These are phyloP conservation scores for Phylloboletellus chloephorus DNA, from an alignment of 1,284 basidiomycete genomes.

Conservation along the genomic window DNA sequence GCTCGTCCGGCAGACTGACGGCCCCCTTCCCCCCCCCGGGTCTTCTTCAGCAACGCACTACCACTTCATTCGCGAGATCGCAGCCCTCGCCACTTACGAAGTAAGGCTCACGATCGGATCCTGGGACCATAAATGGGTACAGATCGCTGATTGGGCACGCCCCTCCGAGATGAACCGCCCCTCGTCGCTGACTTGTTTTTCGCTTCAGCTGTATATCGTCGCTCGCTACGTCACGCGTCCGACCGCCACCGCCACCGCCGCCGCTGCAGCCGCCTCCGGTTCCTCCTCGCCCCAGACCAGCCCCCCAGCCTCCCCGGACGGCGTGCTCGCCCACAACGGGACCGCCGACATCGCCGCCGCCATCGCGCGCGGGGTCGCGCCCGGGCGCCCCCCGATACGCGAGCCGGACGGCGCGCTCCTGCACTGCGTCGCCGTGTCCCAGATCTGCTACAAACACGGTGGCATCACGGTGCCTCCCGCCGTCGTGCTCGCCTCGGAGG, in stretches of 20 bases:
- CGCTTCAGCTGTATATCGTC: slow-evolving; percentile 27
- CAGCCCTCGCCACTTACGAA: slow-evolving; percentile 65
- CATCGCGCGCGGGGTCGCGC: slow-evolving; percentile 13
- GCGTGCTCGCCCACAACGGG: background rate
- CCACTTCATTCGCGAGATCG: slow-evolving; percentile 75
- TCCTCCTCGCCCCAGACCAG: slow-evolving; percentile 5
- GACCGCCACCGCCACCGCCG: slow-evolving; percentile 1
- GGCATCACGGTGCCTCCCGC: slow-evolving; percentile 73
- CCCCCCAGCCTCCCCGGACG: slow-evolving; percentile 9
- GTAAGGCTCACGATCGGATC: slow-evolving; percentile 60
- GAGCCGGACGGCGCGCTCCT: slow-evolving; percentile 57
- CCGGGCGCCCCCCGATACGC: slow-evolving; percentile 25
- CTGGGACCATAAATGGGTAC: slow-evolving; percentile 89
- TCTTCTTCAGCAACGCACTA: slow-evolving; percentile 58
- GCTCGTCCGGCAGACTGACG: slow-evolving; percentile 1
- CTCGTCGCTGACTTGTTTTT: slow-evolving; percentile 1
- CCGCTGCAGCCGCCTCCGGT: no score
- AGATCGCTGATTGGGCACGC: background rate
- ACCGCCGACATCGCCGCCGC: background rate
- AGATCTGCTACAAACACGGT: slow-evolving; percentile 70
- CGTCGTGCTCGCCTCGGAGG: slow-evolving; percentile 51
- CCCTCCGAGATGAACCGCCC: no score
- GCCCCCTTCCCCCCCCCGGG: background rate
- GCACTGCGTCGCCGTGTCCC: slow-evolving; percentile 65
- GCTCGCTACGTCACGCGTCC: slow-evolving; percentile 30